phyloP scores from a whole-genome alignment of 371 early-diverging fungal species.

The Mortierella sp. region DNA sequence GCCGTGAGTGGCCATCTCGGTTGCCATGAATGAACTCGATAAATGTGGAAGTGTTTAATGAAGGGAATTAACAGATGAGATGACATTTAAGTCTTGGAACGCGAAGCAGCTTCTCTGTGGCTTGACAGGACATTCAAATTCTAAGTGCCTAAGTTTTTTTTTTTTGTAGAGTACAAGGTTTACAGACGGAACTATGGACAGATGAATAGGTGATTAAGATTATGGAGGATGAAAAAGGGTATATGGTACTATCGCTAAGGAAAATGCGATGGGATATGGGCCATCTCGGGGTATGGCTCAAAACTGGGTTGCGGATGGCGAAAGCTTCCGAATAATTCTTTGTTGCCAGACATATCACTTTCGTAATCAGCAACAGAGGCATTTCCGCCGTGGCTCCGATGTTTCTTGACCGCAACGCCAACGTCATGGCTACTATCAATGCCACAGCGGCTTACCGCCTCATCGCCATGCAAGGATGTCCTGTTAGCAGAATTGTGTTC shows the following conservation, averaged over 20 bases:
- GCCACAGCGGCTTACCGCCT: slow-evolving; percentile 12
- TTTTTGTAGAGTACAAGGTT: not conserved
- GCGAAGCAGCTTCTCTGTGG: not conserved
- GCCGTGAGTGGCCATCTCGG: slow-evolving; percentile 13
- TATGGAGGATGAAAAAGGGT: not conserved
- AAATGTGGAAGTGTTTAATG: not conserved
- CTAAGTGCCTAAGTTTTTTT: not conserved
- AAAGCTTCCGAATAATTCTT: slow-evolving; percentile 13
- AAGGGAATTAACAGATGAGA: slow-evolving; percentile 1
- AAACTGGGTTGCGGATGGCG: slow-evolving; percentile 13
- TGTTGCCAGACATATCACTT: slow-evolving; percentile 3
- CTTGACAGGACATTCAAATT: not conserved
- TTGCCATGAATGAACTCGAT: slow-evolving; percentile 7
- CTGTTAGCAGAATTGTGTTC: not conserved
- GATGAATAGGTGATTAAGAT: not conserved
- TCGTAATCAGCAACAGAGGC: not conserved
- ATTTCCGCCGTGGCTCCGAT: not conserved
- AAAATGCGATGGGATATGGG: slow-evolving; percentile 16
- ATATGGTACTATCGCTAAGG: not conserved
- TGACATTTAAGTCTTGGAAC: not conserved
- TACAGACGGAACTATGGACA: not conserved
- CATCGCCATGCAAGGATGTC: slow-evolving; percentile 6
- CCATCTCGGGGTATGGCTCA: slow-evolving; percentile 23
- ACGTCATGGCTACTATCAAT: slow-evolving; percentile 46
- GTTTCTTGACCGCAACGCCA: not conserved